Evolutionary conservation across 768 basidiomycete genomes (phyloP).

Genomic region (Russula sp.): DNA sequence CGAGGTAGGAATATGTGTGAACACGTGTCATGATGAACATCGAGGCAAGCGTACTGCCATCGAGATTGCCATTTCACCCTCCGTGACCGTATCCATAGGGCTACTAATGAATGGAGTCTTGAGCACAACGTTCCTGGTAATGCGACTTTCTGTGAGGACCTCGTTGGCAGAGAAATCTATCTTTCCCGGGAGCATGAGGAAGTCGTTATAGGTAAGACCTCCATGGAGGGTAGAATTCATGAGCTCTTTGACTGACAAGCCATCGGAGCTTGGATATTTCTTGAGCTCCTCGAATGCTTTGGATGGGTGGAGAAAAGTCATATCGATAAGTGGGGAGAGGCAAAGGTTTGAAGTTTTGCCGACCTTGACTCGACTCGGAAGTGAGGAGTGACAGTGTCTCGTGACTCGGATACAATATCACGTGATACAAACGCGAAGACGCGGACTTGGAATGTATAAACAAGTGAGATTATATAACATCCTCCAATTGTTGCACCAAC

Average conservation of each 20-base stretch:
- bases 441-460: not conserved
- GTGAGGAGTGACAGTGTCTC: too few relatives aligned
- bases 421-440: conserved; percentile 1
- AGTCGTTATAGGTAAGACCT: conserved; percentile 97
- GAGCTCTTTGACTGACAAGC: conserved; percentile 76
- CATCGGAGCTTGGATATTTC: conserved; percentile 68
- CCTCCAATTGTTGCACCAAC: too few relatives aligned
- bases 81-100: conserved; percentile 99
- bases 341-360: too few relatives aligned
- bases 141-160: conserved; percentile 75
- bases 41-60: conserved; percentile 62
- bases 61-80: conserved; percentile 87
- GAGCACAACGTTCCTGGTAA: conserved; percentile 86
- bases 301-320: conserved; percentile 29
- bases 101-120: conserved; percentile 97
- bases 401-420: not conserved
- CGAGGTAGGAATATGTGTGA: conserved; percentile 15
- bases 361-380: too few relatives aligned
- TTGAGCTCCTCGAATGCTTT: conserved; percentile 72
- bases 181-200: conserved; percentile 89
- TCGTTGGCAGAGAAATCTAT: conserved; percentile 86
- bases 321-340: too few relatives aligned
- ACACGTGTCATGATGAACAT: not conserved
- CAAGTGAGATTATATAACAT: not conserved
- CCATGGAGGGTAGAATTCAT: conserved; percentile 84